phyloP scores from a whole-genome alignment of 169 alveolate species.

The Cardiosporidium cionae region DNA sequence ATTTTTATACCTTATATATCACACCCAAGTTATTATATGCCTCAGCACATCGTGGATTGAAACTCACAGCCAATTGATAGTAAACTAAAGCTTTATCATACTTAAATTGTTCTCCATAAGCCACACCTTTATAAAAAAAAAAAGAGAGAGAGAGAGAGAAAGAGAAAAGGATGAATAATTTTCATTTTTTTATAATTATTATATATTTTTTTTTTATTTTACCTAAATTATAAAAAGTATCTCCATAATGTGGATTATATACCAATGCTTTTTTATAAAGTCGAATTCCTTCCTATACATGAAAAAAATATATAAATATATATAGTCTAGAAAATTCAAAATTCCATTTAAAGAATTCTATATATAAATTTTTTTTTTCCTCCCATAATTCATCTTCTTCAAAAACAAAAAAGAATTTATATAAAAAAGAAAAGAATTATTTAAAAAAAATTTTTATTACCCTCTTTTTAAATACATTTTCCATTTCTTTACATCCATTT shows the following conservation, averaged over 20 bases:
- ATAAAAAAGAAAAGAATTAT: too few species aligned
- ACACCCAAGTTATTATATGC: constrained; percentile 48
- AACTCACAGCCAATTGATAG: constrained; percentile 7
- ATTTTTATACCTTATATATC: constrained; percentile 9
- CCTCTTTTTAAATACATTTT: too few species aligned
- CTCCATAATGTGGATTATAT: constrained; percentile 1
- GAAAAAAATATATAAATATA: not conserved
- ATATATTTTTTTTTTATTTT: too few species aligned
- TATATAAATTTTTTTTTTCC: not conserved
- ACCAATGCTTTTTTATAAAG: constrained; percentile 4
- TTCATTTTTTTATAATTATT: too few species aligned
- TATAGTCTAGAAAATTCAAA: not conserved
- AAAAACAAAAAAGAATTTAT: not conserved
- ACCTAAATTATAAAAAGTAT: constrained; percentile 7
- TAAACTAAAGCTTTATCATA: constrained; percentile 1
- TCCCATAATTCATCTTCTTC: not conserved
- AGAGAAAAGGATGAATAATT: not conserved
- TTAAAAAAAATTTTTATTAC: too few species aligned
- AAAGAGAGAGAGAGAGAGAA: not conserved
- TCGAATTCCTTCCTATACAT: not conserved
- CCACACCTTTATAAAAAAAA: constrained; percentile 1
- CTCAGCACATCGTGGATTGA: constrained; percentile 30
- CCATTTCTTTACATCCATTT: too few species aligned
- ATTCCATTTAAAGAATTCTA: not conserved
- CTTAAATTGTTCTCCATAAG: constrained; percentile 1